Percentiles rank a stretch among this genome's conserved stretches.
Evolutionary conservation across 805 yeast species (phyloP).

Genomic region (Blastobotrys chiropterorum): DNA sequence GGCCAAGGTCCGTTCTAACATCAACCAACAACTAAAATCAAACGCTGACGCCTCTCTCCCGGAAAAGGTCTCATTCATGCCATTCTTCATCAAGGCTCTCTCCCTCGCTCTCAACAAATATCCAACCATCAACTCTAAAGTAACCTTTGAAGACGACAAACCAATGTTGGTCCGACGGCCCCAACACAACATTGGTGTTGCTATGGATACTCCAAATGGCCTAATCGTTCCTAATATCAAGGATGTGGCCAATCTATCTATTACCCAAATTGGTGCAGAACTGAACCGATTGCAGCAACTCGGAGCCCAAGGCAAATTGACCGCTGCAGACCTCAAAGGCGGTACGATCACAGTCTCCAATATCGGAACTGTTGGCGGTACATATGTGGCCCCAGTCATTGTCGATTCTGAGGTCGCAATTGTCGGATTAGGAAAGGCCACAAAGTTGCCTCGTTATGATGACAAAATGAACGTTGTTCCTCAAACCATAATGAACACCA

Average conservation of each 20-base stretch:
- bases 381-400: constrained; percentile 31
- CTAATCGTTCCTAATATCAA: constrained; percentile 31
- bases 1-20: constrained; percentile 18
- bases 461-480: constrained; percentile 23
- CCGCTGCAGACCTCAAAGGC: constrained; percentile 25
- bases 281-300: constrained; percentile 25
- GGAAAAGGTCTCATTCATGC: constrained; percentile 28
- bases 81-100: constrained; percentile 31
- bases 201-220: constrained; percentile 32
- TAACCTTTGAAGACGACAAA: constrained; percentile 15
- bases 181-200: constrained; percentile 29
- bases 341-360: constrained; percentile 31
- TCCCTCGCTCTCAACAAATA: constrained; percentile 25
- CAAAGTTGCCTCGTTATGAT: constrained; percentile 26
- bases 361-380: constrained; percentile 32
- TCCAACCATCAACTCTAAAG: constrained; percentile 27
- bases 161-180: constrained; percentile 24
- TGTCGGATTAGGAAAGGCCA: constrained; percentile 28
- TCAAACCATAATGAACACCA: constrained; percentile 23
- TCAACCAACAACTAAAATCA: constrained; percentile 19
- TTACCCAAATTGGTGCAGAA: constrained; percentile 28
- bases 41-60: constrained; percentile 6
- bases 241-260: constrained; percentile 21
- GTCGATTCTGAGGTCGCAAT: constrained; percentile 30
- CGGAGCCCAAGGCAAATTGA: constrained; percentile 24